A percentile compares a stretch with the other conserved stretches of the same genome.
Evolutionary conservation across 176 grass and related monocot species (phyloP).

Genomic region (Zea mays): Zm-B73-REFERENCE-NAM-5.0 NC_050099.1:41581501-41582000

Average conservation of each 20-base stretch:
- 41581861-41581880: slow-evolving; percentile 26
- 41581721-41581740: slow-evolving; percentile 4
- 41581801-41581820: slow-evolving; percentile 29
- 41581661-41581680: slow-evolving; percentile 1
- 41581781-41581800: slow-evolving; percentile 7
- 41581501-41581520: background rate
- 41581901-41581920: slow-evolving; percentile 48
- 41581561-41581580: background rate
- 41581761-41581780: background rate
- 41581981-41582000: slow-evolving; percentile 74
- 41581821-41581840: background rate
- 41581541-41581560: background rate
- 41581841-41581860: background rate
- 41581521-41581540: background rate
- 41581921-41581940: slow-evolving; percentile 38
- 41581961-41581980: slow-evolving; percentile 73
- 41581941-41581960: slow-evolving; percentile 48
- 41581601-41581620: background rate
- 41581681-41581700: background rate
- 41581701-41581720: background rate
- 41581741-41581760: slow-evolving; percentile 6
- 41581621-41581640: background rate
- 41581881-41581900: slow-evolving; percentile 54
- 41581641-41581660: slow-evolving; percentile 5
- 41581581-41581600: background rate